Evolutionary conservation across 306 rosid species (phyloP).

Genomic region (Gynostemma pentaphyllum): DNA sequence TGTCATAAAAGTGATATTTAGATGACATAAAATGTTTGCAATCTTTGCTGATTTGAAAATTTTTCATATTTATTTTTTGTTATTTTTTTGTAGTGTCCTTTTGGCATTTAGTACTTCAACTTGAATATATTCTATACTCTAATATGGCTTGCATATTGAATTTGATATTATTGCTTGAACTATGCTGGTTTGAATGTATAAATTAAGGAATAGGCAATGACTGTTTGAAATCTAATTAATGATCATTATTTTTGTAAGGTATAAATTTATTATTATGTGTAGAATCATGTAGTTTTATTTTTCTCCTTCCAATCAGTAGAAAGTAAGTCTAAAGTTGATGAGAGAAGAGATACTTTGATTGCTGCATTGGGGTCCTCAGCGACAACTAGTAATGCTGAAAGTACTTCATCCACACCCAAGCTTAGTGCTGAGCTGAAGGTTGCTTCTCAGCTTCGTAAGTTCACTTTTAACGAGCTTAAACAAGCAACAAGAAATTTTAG

Average conservation of each 20-base stretch:
- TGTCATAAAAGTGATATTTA: background rate
- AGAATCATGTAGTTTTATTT: slow-evolving; percentile 6
- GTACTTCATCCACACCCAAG: slow-evolving; percentile 58
- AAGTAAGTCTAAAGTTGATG: slow-evolving; percentile 42
- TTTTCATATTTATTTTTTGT: background rate
- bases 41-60: background rate
- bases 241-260: background rate
- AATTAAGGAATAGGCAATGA: background rate
- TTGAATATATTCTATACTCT: background rate
- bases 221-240: background rate
- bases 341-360: slow-evolving; percentile 33
- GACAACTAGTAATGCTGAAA: slow-evolving; percentile 54
- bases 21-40: background rate
- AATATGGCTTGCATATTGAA: background rate
- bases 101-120: background rate
- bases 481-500: slow-evolving; percentile 89
- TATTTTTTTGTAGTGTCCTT: background rate
- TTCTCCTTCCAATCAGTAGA: slow-evolving; percentile 30
- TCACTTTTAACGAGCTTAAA: slow-evolving; percentile 83
- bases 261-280: background rate
- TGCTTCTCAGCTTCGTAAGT: slow-evolving; percentile 81
- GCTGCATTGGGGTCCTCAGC: slow-evolving; percentile 48
- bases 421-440: slow-evolving; percentile 88
- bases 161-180: background rate
- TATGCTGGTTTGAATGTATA: background rate